Evolutionary conservation across 2,329 filamentous ascomycete species (phyloP).

Genomic region (Metarhizium brunneum): DNA sequence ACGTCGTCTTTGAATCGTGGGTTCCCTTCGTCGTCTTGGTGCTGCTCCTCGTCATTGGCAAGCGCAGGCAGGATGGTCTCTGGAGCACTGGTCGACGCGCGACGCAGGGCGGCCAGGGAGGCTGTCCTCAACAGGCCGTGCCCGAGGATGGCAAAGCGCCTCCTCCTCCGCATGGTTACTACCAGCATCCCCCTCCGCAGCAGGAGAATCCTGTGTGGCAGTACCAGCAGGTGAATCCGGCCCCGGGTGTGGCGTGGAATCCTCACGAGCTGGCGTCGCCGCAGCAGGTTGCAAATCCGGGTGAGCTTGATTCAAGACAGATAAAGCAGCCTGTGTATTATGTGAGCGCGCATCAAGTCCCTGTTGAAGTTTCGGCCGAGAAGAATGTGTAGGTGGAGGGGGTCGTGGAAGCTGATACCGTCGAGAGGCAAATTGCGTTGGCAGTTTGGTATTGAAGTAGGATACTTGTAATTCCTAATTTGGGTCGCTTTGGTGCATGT

Average conservation of each 20-base stretch:
- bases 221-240: background rate
- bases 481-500: background rate
- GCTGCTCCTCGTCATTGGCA: background rate
- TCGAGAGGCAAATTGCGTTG: background rate
- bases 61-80: background rate
- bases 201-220: background rate
- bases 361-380: background rate
- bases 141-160: background rate
- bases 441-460: background rate
- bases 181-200: background rate
- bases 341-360: background rate
- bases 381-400: background rate
- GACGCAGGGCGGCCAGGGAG: background rate
- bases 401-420: background rate
- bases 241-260: background rate
- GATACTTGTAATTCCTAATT: background rate
- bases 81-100: background rate
- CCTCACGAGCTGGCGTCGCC: background rate
- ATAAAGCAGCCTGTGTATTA: background rate
- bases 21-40: background rate
- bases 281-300: background rate
- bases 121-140: background rate
- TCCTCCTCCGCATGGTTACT: background rate
- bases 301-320: background rate
- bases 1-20: background rate